Conservation (phyloP, 2,329 filamentous ascomycete genomes). For the Chaetomiaceae sp. region DNA sequence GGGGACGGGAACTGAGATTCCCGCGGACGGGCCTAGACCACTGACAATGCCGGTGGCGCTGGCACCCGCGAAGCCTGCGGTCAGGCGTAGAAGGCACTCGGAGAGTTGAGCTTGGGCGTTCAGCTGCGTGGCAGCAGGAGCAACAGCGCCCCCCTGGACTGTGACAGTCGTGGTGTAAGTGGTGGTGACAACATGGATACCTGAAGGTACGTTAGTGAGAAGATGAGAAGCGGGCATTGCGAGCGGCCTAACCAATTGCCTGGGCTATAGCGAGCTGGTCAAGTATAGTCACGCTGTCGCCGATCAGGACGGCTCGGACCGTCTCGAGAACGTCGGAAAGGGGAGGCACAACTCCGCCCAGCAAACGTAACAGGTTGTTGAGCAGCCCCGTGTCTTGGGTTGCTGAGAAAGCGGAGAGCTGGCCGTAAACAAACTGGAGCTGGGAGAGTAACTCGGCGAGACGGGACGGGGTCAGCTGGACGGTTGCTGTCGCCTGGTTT, state of each 20-base stretch:
- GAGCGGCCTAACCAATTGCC: not conserved
- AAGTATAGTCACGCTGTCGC: not conserved
- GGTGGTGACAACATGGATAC: not conserved
- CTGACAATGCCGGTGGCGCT: not conserved
- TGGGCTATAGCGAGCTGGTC: slow-evolving; percentile 2
- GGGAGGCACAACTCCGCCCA: slow-evolving; percentile 1
- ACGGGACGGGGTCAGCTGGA: not conserved
- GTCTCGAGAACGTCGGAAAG: slow-evolving; percentile 1
- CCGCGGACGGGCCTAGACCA: not conserved
- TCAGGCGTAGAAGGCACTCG: not conserved
- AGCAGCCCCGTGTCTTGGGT: slow-evolving; percentile 3
- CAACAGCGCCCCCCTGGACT: not conserved
- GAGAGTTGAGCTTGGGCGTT: not conserved
- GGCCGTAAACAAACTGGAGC: not conserved
- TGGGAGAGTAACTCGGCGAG: not conserved
- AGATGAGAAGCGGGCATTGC: not conserved
- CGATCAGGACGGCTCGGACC: not conserved
- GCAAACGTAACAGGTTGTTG: not conserved
- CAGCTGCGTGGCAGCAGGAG: not conserved
- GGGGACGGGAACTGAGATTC: not conserved
- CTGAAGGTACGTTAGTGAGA: slow-evolving; percentile 1
- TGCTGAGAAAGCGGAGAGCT: not conserved
- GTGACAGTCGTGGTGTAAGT: slow-evolving; percentile 9
- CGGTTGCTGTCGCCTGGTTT: not conserved
- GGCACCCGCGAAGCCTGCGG: not conserved